Conservation (phyloP, 371 early-diverging fungal genomes). For the Mucor mucedo region DNA sequence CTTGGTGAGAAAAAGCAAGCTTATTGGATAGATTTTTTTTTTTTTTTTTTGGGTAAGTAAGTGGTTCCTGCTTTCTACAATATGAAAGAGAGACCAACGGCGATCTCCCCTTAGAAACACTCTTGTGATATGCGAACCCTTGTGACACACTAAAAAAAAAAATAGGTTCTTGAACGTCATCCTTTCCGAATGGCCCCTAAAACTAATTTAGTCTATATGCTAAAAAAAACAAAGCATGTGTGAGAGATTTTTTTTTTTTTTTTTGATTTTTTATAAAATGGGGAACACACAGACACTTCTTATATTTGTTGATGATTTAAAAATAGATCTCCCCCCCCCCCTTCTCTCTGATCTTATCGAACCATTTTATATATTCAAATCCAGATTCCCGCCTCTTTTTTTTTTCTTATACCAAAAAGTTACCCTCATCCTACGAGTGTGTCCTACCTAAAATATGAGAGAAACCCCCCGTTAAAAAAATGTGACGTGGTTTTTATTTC, state of each 20-base stretch:
- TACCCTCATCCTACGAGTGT: neutral
- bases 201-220: too few species aligned
- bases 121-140: too few species aligned
- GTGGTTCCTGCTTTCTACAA: slow-evolving; percentile 15
- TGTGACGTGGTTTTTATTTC: neutral
- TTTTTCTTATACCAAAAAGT: neutral
- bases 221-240: too few species aligned
- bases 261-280: neutral
- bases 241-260: neutral
- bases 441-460: too few species aligned
- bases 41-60: neutral
- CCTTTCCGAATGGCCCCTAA: too few species aligned
- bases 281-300: neutral
- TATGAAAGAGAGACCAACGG: too few species aligned
- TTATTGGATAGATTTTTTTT: neutral
- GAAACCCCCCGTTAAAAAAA: neutral
- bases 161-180: too few species aligned
- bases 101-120: too few species aligned
- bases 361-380: neutral
- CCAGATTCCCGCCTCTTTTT: neutral
- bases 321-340: neutral
- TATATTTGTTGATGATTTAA: neutral
- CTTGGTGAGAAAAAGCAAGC: slow-evolving; percentile 12
- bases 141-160: too few species aligned
- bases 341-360: slow-evolving; percentile 1